Evolutionary conservation across 2,329 filamentous ascomycete genomes (phyloP).

Genomic region (Sarocladium strictum): DNA sequence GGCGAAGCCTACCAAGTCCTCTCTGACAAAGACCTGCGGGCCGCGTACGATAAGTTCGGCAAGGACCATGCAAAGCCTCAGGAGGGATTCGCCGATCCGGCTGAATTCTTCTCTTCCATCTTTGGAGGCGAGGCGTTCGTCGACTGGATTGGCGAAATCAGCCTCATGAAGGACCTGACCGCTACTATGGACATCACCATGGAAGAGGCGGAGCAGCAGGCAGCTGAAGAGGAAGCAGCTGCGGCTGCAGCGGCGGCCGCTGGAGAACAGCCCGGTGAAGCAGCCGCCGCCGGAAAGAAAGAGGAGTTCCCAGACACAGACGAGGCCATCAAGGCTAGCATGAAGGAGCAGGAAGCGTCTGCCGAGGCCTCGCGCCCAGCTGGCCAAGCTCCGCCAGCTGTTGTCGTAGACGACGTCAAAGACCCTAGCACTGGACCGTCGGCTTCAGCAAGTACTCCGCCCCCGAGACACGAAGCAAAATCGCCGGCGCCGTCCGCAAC

Average conservation of each 20-base stretch:
- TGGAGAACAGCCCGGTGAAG: neutral
- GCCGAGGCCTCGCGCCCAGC: constrained; percentile 22
- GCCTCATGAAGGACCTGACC: constrained; percentile 95
- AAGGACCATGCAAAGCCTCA: constrained; percentile 90
- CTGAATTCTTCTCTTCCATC: constrained; percentile 97
- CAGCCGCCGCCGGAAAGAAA: constrained; percentile 22
- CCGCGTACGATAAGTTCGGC: constrained; percentile 93
- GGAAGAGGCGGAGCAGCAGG: constrained; percentile 64
- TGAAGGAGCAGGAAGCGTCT: constrained; percentile 33
- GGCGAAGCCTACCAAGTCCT: constrained; percentile 73
- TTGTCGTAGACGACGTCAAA: constrained; percentile 35
- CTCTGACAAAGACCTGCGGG: constrained; percentile 78
- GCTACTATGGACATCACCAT: constrained; percentile 98
- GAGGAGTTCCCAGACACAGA: constrained; percentile 52
- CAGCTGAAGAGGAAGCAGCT: constrained; percentile 46
- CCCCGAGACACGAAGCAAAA: constrained; percentile 26
- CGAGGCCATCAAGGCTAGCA: constrained; percentile 50
- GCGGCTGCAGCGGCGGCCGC: constrained; percentile 35
- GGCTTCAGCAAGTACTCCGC: constrained; percentile 14
- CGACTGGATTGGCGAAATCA: constrained; percentile 97
- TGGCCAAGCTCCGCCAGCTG: constrained; percentile 25
- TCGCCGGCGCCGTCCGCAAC: constrained; percentile 37
- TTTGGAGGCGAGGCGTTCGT: constrained; percentile 95
- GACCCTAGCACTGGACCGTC: constrained; percentile 15
- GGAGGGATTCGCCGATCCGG: constrained; percentile 89